Base-by-base conservation (phyloP, 2,329 filamentous ascomycete species). In the Fusarium sp. region DNA sequence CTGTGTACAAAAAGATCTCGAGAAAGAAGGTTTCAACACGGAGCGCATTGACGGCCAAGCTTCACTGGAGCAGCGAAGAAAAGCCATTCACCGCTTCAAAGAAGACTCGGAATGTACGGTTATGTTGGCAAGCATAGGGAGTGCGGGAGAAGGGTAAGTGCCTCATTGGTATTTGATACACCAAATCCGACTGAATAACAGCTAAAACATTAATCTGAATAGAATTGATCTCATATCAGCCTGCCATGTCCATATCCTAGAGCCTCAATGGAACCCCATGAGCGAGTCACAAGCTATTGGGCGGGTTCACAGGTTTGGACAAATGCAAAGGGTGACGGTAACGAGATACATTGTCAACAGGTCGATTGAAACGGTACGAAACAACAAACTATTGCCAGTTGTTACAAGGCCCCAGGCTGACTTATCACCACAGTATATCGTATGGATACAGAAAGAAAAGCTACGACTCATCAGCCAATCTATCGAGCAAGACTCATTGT, bases 261-360 rank as follows among this genome's bases (percentile, higher is more conserved):
- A 79, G 52, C 78, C 77, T 1, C 74, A 78, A 14, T 80, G 76
- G 77, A 79, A 77, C 42, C 77, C 78, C 5, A 78, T 76, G 76
- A 63, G 55, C 1, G 78, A 80, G 49, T 66, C 72, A 3, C 77
- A 79, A 62, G 78, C 77, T 5, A 57, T 79, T 10, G 76, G 76
- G 24, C 63, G 77, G 6, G 75, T 78, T 0, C 74, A 78, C 56
- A 65, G 77, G 14, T 74, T 78, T 13, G 76, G 77, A 3, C 76
- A 79, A 63, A 56, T 19, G 5, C 61, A 60, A 43, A 62, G 73
- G 17, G 78, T 80, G 17, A 75, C 14, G 1, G 19, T 39, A 7
- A n/a, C 26, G 6, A 34, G 46, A 57, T 80, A 79, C 49, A 66
- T 75, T 19, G 66, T 73, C 7, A 55, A 56, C 5, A 50, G 69